Conservation (phyloP, 2,329 filamentous ascomycete genomes). For the Podosphaera xanthii region DNA sequence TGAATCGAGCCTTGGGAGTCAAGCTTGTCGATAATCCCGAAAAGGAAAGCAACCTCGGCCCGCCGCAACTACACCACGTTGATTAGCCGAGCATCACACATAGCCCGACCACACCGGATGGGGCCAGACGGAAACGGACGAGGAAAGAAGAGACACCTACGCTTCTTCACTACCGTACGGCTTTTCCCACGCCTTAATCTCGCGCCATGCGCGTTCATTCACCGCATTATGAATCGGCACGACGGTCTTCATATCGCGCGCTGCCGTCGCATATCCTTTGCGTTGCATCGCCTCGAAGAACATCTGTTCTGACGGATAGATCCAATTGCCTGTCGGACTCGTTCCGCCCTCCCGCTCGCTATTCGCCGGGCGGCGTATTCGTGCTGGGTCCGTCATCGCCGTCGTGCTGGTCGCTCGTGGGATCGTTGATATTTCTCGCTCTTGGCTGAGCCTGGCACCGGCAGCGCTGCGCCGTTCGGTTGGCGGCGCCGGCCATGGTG, state of each 20-base stretch:
- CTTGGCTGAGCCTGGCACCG: constrained; percentile 28
- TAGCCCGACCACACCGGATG: too few species aligned
- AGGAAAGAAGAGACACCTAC: constrained; percentile 18
- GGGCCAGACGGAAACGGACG: background rate
- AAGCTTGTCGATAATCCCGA: constrained; percentile 45
- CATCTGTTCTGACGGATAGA: constrained; percentile 91
- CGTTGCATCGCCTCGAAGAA: constrained; percentile 95
- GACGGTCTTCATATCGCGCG: constrained; percentile 66
- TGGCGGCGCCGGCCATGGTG: constrained; percentile 16
- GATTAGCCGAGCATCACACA: too few species aligned
- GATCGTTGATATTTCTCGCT: constrained; percentile 60
- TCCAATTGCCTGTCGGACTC: constrained; percentile 61
- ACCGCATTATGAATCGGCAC: constrained; percentile 97
- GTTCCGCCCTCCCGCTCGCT: constrained; percentile 56
- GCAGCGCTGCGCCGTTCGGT: constrained; percentile 17
- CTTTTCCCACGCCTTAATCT: constrained; percentile 76
- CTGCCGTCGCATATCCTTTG: constrained; percentile 53
- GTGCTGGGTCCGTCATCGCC: constrained; percentile 5
- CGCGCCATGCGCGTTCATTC: constrained; percentile 84
- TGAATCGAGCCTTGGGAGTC: constrained; percentile 65
- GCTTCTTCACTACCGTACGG: constrained; percentile 35
- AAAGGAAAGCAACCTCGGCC: constrained; percentile 67
- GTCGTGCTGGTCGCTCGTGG: constrained; percentile 31
- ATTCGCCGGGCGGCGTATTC: constrained; percentile 33
- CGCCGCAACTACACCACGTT: constrained; percentile 31